Conservation (phyloP, 345 rosid species). For the Barbarea vulgaris region DNA sequence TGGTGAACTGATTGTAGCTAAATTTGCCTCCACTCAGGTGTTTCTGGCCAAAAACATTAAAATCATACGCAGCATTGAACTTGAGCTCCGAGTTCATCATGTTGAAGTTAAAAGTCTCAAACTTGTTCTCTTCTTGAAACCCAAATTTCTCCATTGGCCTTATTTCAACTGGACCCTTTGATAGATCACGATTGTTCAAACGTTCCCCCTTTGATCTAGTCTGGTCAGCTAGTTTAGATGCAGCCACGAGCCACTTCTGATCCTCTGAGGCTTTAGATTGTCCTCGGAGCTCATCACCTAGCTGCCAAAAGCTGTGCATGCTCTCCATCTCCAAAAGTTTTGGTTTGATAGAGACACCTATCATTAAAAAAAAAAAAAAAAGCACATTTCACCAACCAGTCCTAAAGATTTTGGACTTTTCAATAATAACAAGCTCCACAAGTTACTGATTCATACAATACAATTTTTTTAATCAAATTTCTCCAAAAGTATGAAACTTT, state of each 20-base stretch:
- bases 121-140: slow-evolving; percentile 78
- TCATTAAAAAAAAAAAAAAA: not conserved
- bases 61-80: slow-evolving; percentile 55
- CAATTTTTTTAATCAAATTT: not conserved
- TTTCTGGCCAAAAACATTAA: slow-evolving; percentile 69
- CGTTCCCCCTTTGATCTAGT: slow-evolving; percentile 75
- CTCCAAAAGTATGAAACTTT: slow-evolving; percentile 14
- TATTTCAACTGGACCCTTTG: slow-evolving; percentile 60
- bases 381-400: slow-evolving; percentile 10
- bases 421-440: not conserved
- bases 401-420: slow-evolving; percentile 11
- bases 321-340: slow-evolving; percentile 32
- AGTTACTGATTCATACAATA: slow-evolving; percentile 11
- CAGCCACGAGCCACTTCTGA: slow-evolving; percentile 84
- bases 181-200: slow-evolving; percentile 76
- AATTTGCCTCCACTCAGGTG: slow-evolving; percentile 57
- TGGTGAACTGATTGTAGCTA: slow-evolving; percentile 49
- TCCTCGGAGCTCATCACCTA: slow-evolving; percentile 95
- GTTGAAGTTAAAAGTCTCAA: slow-evolving; percentile 56
- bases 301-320: slow-evolving; percentile 75
- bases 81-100: slow-evolving; percentile 73
- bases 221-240: slow-evolving; percentile 85
- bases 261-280: slow-evolving; percentile 81
- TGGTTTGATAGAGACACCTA: slow-evolving; percentile 19
- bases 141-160: slow-evolving; percentile 67